phyloP scores from a whole-genome alignment of 108 stramenopile species.

The Fragilariopsis cylindrus region DNA sequence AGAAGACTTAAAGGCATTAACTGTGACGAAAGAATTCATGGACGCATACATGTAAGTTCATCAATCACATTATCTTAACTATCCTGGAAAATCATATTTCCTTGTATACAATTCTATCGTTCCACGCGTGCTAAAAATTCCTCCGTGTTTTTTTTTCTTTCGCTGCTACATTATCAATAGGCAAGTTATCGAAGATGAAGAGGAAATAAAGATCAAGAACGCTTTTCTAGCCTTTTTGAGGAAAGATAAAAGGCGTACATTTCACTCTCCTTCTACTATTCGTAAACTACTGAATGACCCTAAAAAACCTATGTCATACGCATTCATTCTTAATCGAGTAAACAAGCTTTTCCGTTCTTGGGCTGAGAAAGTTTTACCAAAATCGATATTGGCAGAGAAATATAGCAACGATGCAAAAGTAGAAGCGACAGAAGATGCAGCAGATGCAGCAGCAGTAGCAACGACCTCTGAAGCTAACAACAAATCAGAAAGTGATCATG shows the following conservation, averaged over 20 bases:
- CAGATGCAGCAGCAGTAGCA: background rate
- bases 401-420: background rate
- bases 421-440: constrained; percentile 1
- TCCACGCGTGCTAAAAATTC: background rate
- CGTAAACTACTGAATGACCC: constrained; percentile 11
- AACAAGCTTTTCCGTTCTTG: constrained; percentile 8
- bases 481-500: background rate
- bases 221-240: constrained; percentile 8
- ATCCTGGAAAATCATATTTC: background rate
- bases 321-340: background rate
- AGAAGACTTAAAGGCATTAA: background rate
- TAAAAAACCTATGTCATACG: background rate
- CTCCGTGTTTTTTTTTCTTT: background rate
- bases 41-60: constrained; percentile 13
- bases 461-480: background rate
- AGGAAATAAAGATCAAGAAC: background rate
- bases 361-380: constrained; percentile 2
- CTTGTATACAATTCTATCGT: background rate
- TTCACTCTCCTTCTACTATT: constrained; percentile 1
- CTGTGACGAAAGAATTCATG: constrained; percentile 3
- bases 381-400: constrained; percentile 8
- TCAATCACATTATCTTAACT: background rate
- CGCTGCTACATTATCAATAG: background rate
- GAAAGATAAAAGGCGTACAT: constrained; percentile 3
- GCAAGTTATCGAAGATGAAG: background rate